Evolutionary conservation across 305 asterid genomes (phyloP).

Genomic region (Fraxinus platypoda): DNA sequence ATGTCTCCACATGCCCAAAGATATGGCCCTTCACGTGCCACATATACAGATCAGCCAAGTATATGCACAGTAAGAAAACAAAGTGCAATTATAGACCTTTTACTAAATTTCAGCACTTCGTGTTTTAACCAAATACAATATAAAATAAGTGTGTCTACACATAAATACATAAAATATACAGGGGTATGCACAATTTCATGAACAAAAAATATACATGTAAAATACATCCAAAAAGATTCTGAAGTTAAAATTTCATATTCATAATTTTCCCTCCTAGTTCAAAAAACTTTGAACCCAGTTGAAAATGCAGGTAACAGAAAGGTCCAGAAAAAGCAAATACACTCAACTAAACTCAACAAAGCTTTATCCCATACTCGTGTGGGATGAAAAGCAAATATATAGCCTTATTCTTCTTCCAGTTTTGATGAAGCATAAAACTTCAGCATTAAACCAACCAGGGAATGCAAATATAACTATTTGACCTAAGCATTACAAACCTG

Average conservation of each 20-base stretch:
- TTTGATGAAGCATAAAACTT: background rate
- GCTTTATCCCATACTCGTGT: background rate
- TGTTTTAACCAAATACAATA: background rate
- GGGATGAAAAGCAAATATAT: background rate
- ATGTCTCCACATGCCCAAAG: background rate
- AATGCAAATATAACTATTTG: background rate
- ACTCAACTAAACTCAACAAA: background rate
- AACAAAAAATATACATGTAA: background rate
- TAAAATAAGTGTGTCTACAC: background rate
- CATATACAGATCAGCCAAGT: background rate
- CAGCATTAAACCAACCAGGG: background rate
- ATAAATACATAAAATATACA: background rate
- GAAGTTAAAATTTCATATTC: background rate
- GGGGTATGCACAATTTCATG: background rate
- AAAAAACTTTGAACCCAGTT: background rate
- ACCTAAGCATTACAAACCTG: constrained; percentile 58
- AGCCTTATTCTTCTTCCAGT: background rate
- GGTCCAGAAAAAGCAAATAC: constrained; percentile 1
- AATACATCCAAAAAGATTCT: background rate
- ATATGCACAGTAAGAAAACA: background rate
- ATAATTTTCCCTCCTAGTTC: background rate
- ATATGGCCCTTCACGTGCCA: background rate
- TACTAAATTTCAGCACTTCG: background rate
- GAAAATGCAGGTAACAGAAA: constrained; percentile 4
- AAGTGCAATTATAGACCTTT: background rate